Percentiles rank a stretch among this genome's conserved stretches.
Conservation (phyloP, 139 green algal genomes). For the Chlamydomonas applanata region DNA sequence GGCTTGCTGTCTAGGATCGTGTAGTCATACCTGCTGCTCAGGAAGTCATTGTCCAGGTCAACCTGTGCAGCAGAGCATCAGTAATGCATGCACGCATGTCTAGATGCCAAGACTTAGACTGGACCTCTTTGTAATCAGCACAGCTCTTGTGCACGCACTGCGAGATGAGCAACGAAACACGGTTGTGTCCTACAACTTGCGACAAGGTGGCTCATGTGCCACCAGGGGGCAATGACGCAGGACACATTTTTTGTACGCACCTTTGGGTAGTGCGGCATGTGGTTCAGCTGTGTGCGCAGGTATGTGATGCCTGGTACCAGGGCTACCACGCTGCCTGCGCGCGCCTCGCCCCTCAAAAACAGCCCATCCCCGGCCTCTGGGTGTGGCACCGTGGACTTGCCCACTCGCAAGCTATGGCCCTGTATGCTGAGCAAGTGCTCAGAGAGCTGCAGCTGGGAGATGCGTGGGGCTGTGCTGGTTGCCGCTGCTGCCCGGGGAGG, state of each 20-base stretch:
- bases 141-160: no score
- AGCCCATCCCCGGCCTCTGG: conserved; percentile 26
- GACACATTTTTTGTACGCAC: neutral
- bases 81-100: no score
- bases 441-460: neutral
- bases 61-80: conserved; percentile 12
- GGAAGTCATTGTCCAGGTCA: conserved; percentile 31
- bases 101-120: no score
- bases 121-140: no score
- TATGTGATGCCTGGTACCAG: conserved; percentile 37
- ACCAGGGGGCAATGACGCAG: no score
- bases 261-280: conserved; percentile 44
- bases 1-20: neutral
- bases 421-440: conserved; percentile 5
- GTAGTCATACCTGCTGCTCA: conserved; percentile 21
- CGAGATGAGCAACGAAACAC: no score
- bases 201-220: no score
- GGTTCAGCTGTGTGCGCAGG: conserved; percentile 30
- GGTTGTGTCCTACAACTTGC: no score
- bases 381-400: conserved; percentile 16
- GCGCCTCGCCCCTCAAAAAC: conserved; percentile 20
- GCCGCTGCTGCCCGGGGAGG: no score
- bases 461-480: no score
- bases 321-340: conserved; percentile 24
- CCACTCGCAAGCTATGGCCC: conserved; percentile 11